Conservation (phyloP, 75 land plant species). For the Pinus tabuliformis region DNA sequence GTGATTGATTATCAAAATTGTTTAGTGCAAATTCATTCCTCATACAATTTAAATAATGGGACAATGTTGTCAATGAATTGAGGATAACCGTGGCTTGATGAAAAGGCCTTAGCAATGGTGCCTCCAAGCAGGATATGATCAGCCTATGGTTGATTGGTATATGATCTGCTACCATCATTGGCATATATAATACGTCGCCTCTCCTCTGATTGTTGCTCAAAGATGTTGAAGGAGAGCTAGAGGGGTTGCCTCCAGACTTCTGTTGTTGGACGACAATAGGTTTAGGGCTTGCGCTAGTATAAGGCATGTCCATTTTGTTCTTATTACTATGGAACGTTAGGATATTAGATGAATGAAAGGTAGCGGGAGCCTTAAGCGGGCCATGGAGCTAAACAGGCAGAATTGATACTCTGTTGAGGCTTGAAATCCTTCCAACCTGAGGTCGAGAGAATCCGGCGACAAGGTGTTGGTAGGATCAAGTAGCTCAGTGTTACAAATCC, state of each 20-base stretch:
- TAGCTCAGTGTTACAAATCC: constrained; percentile 6
- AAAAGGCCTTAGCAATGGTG: no score
- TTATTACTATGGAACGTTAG: constrained; percentile 8
- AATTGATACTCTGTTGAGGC: background rate
- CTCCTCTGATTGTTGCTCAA: constrained; percentile 9
- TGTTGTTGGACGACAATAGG: background rate
- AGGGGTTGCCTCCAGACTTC: background rate
- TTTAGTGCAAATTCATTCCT: no score
- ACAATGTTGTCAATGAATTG: no score
- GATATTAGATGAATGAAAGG: constrained; percentile 4
- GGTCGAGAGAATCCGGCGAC: background rate
- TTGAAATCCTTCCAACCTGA: background rate
- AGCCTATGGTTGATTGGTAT: background rate
- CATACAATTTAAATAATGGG: no score
- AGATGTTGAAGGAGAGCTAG: constrained; percentile 6
- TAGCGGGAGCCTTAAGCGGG: background rate
- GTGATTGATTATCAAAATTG: no score
- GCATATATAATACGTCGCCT: no score
- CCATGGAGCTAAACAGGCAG: background rate
- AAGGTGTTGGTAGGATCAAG: constrained; percentile 6
- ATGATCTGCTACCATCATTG: background rate
- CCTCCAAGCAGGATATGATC: no score
- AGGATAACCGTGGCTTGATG: no score
- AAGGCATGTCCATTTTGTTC: constrained; percentile 4
- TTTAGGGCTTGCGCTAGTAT: background rate